Base-by-base conservation (phyloP, 768 basidiomycete genomes). In the Hortiboletus flavorubellus region DNA sequence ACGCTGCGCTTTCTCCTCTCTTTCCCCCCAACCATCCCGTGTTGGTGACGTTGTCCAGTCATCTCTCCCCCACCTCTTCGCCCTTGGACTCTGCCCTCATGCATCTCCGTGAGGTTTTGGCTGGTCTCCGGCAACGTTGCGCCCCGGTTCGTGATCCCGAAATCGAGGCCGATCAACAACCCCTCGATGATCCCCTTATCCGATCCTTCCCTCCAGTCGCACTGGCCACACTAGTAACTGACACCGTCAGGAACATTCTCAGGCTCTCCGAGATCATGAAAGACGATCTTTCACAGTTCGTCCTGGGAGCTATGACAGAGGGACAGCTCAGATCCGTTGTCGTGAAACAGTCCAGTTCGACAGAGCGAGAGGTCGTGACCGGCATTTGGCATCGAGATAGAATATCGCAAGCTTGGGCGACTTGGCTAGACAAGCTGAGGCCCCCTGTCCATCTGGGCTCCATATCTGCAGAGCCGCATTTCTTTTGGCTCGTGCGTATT, bases 301-400 rank as follows among this genome's bases (percentile, higher is more conserved):
- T 87, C 11, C 64, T 89, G 2, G 86, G 85, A 18, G 75, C 75
- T 37, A 86, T 89, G 85, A 76, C 80, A 23, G 89, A 91, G 62
- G 64, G 73, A 37, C 80, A 91, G 51, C 75, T 89, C 26, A 68
- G 66, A 18, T 73, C 67, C 4, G 64, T 82, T 14, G 69, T 89
- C 31, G 66, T 67, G 8, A 75, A 77, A 33, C 79, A 87, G 59
- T 85, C 87, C 2, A 79, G 73, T 55, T 61, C 63, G 11, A 74
- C 75, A 44, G 88, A 89, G 68, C 75, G 82, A 53, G 75, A 79
- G 34, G 59, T 83, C 30, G 75, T 87, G 12, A 67, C 83, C 29
- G 69, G 77, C 21, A 55, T 84, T 18, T 86, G 81, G 84, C 72
- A 68, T 39, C 65, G 63, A 11, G 68, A 66, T 33, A 64, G 58